Evolutionary conservation across 352 stramenopile species (phyloP), one percentile per base, ranked within the genome.

Genomic region (Pseudoperonospora humuli): DNA sequence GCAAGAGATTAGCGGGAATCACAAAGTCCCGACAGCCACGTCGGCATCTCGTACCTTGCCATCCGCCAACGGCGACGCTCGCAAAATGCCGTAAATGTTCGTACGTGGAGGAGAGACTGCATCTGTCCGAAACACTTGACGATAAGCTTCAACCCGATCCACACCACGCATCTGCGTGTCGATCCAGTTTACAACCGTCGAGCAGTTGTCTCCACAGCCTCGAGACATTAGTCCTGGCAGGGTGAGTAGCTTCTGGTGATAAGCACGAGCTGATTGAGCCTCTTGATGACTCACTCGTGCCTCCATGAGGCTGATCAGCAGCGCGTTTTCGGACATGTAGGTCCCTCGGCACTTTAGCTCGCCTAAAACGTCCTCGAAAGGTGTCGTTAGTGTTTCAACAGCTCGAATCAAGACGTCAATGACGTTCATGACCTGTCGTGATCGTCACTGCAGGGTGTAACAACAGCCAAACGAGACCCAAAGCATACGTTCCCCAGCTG

Each of bases 261-360:
- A 67, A 3, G 7, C 21, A 13, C 50, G 55, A 24, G 55, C 56
- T 7, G 39, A 49, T 28, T 63, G 25, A 7, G 55, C 74, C 26
- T 83, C 68, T 6, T 57, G 31, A 35, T 71, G 53, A 42, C 61
- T 71, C 13, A 49, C 64, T 25, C 63, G 41, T 9, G 74, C 63
- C 33, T 79, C 69, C 45, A 84, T 84, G 35, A 74, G 76, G 46
- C 86, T 76, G 27, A 89, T 74, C 13, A 94, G 67, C 43, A 94
- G 63, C 37, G 79, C 83, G 41, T 94, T 94, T 61, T 94, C 83
- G 3, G 80, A 93, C 41, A 93, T 86, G 63, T 94, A 94, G 28
- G 83, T 94, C 6, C 75, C 74, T 14, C 83, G 64, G 29, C 70
- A 84, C 60, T 93, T 93, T 18, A 82, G 55, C 33, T 94, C 81